Conservation (phyloP, 441 rosid genomes). For the Mallotus repandus region DNA sequence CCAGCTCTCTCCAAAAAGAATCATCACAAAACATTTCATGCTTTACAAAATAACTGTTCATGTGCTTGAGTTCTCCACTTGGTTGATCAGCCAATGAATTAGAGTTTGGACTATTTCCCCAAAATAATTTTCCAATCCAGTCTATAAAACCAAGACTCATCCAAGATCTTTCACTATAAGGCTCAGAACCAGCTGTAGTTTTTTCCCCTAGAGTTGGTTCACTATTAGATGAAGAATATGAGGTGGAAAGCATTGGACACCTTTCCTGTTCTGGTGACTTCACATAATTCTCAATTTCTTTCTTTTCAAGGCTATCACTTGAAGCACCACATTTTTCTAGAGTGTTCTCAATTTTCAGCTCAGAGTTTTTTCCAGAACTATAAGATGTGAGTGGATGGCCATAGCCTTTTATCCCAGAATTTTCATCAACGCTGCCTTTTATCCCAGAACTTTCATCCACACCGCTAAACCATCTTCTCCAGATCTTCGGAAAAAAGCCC, state of each 20-base stretch:
- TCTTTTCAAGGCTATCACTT: conserved; percentile 20
- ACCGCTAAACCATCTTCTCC: conserved; percentile 45
- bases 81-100: conserved; percentile 30
- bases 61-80: conserved; percentile 28
- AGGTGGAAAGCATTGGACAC: conserved; percentile 8
- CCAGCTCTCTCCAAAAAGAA: conserved; percentile 59
- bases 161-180: conserved; percentile 21
- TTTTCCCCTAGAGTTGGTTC: conserved; percentile 29
- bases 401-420: conserved; percentile 20
- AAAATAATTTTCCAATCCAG: conserved; percentile 34
- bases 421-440: conserved; percentile 18
- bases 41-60: conserved; percentile 22
- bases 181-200: conserved; percentile 19
- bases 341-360: conserved; percentile 21
- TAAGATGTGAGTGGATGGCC: conserved; percentile 11
- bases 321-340: conserved; percentile 17
- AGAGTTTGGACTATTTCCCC: conserved; percentile 29
- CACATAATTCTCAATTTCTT: conserved; percentile 21
- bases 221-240: conserved; percentile 23
- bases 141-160: conserved; percentile 32
- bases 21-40: conserved; percentile 39
- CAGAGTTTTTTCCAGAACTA: conserved; percentile 25
- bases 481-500: conserved; percentile 33
- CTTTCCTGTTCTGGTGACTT: conserved; percentile 21
- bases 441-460: conserved; percentile 22